Base-by-base conservation (phyloP, 306 rosid species). In the Cucurbita ficifolia region DNA sequence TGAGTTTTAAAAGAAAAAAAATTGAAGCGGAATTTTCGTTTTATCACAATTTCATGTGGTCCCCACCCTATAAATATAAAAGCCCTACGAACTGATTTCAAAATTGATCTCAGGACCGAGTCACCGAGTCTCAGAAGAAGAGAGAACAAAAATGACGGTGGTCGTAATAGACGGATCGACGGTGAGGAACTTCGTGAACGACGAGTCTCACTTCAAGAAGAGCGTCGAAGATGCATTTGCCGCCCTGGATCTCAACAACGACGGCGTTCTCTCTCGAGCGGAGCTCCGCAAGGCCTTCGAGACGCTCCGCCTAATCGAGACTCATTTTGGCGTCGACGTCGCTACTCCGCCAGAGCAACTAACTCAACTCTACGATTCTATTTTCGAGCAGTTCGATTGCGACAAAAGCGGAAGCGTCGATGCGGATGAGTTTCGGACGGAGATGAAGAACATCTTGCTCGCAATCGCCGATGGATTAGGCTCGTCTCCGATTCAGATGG, bases 391-490 rank as follows among this genome's bases (percentile, higher is more conserved):
- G 73, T 88, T 90, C 72, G 96, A 92, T 76, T 70, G 52, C 56
- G 98, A 92, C 62, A 39, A 62, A 0, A 92, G 86, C 72, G 96
- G 91, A 43, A 69, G 81, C 46, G 96, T 92, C 3, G 96, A 92
- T 55, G 73, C 62, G 8, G 59, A 42, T 0, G 96, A 92, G 88
- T 92, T 87, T 82, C 72, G 81, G 43, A 63, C 75, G 6, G 96
- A 92, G 93, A 86, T 92, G 86, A 88, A 82, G 91, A 92, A 82
- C 81, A 87, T 92, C 78, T 58, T 92, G 87, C 81, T 92, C 7
- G 96, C 93, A 8, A 88, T 92, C 17, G 98, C 96, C 17, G 98
- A 92, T 10, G 98, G 96, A 0, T 76, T 92, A 49, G 98, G 98
- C 2, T 79, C 87, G 2, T 83, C 73, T 1, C 98, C 98, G 1